Evolutionary conservation across 169 alveolate species (phyloP).

Genomic region (Plasmodium reichenowi): DNA sequence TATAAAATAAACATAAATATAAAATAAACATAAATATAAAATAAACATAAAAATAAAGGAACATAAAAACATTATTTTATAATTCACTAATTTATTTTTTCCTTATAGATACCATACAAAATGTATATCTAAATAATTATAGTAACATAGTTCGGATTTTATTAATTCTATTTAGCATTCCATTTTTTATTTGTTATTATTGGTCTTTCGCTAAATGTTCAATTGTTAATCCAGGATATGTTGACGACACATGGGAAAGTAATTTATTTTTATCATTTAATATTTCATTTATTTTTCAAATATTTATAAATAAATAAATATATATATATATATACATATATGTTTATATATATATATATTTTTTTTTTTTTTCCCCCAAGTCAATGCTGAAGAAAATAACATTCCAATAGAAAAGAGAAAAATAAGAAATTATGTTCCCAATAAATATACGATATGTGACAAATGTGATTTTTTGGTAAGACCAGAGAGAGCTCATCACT

Average conservation of each 20-base stretch:
- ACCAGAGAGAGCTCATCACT: slow-evolving; percentile 72
- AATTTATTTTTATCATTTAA: not conserved
- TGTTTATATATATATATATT: not conserved
- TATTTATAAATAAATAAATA: not conserved
- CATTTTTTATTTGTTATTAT: slow-evolving; percentile 49
- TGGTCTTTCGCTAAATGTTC: slow-evolving; percentile 69
- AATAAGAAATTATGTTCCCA: slow-evolving; percentile 60
- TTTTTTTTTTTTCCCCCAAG: slow-evolving; percentile 3
- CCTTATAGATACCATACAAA: slow-evolving; percentile 47
- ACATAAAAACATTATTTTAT: not conserved
- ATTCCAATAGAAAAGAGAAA: slow-evolving; percentile 48
- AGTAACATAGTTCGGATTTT: slow-evolving; percentile 15
- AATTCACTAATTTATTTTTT: not conserved
- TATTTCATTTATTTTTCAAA: not conserved
- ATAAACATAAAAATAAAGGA: not conserved
- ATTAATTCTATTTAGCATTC: slow-evolving; percentile 27
- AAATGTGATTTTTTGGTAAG: slow-evolving; percentile 58
- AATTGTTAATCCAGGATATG: slow-evolving; percentile 38
- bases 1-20: too few relatives aligned
- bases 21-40: not conserved
- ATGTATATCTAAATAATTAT: slow-evolving; percentile 52
- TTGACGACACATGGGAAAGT: slow-evolving; percentile 68
- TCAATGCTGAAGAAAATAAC: slow-evolving; percentile 61
- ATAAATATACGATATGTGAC: slow-evolving; percentile 57
- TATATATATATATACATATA: not conserved